phyloP scores from a whole-genome alignment of 2,329 filamentous ascomycete species.

The Penicillium sp. region DNA sequence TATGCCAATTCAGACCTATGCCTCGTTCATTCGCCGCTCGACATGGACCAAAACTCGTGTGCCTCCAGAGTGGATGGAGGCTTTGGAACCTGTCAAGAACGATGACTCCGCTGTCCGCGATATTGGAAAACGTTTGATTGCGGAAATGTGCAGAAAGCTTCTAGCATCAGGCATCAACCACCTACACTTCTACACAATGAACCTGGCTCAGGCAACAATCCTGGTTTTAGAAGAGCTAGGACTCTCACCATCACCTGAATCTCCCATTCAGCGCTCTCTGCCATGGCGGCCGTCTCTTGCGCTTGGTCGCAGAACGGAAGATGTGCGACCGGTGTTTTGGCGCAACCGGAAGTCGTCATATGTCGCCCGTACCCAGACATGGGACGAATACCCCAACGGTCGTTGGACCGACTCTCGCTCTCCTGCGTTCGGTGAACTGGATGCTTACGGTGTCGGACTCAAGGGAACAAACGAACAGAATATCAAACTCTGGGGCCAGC shows the following conservation, averaged over 20 bases:
- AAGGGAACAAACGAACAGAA: constrained; percentile 96
- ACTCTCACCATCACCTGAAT: constrained; percentile 72
- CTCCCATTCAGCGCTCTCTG: constrained; percentile 81
- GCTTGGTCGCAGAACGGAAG: constrained; percentile 83
- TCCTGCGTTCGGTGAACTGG: constrained; percentile 91
- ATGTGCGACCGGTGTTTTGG: constrained; percentile 98
- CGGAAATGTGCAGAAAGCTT: constrained; percentile 84
- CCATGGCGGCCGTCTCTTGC: constrained; percentile 95
- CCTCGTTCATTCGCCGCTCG: constrained; percentile 83
- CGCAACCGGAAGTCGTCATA: constrained; percentile 95
- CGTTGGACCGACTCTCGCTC: constrained; percentile 97
- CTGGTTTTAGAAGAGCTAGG: constrained; percentile 90
- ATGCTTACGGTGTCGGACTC: constrained; percentile 89
- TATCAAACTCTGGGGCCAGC: constrained; percentile 89
- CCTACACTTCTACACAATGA: constrained; percentile 99
- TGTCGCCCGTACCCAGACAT: constrained; percentile 90
- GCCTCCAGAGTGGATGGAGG: constrained; percentile 75
- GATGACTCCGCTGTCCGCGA: constrained; percentile 91
- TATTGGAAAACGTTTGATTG: constrained; percentile 80
- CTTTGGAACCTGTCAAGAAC: constrained; percentile 90
- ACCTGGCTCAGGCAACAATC: constrained; percentile 86
- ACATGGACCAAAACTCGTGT: constrained; percentile 88
- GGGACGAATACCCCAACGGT: constrained; percentile 98
- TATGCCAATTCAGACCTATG: constrained; percentile 94
- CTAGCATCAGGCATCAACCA: constrained; percentile 79